Base-by-base conservation (phyloP, 1,139 yeast species). In the Maudiozyma humilis region DNA sequence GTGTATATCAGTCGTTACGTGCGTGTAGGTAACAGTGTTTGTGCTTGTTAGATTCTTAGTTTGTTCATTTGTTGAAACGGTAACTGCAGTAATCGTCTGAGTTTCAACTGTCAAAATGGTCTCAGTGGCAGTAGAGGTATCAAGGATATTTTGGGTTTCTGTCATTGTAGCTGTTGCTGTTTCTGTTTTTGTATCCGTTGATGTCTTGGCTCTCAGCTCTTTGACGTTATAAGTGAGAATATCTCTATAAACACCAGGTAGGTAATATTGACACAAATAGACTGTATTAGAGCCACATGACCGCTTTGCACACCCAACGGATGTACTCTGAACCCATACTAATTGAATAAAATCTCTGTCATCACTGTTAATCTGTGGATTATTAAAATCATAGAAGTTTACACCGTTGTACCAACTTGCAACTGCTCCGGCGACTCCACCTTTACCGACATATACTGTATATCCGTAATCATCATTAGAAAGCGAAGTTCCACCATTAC, bases 221-320 rank as follows among this genome's bases (percentile, higher is more conserved):
- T 29, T 18, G n/a, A 35, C 38, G 23, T 35, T 35, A 8, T 25
- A 25, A 12, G 27, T 14, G 12, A 35, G 17, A 3, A 20, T 25
- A 18, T 35, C 27, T 10, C 13, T 29, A 35, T n/a, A 20, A 2
- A 29, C 38, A 35, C 38, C 38, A 13, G 38, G 38, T 13, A 19
- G 27, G 5, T 25, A 35, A 19, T 18, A 35, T 35, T 35, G 38
- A 18, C 38, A 35, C n/a, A 35, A 20, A 35, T 35, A 35, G 3
- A 35, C 38, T 20, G 38, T 35, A 23, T 35, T 13, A 20, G 38
- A 20, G 3, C 38, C 29, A 20, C 38, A 35, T 20, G 38, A 20
- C 12, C 16, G 19, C 15, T 35, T 35, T 6, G 38, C 38, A 23
- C 38, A 35, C 3, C 38, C 38, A 16, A 35, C 15, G 12, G 19